phyloP scores from a whole-genome alignment of 139 green algal species.

The Micromonas commoda region DNA sequence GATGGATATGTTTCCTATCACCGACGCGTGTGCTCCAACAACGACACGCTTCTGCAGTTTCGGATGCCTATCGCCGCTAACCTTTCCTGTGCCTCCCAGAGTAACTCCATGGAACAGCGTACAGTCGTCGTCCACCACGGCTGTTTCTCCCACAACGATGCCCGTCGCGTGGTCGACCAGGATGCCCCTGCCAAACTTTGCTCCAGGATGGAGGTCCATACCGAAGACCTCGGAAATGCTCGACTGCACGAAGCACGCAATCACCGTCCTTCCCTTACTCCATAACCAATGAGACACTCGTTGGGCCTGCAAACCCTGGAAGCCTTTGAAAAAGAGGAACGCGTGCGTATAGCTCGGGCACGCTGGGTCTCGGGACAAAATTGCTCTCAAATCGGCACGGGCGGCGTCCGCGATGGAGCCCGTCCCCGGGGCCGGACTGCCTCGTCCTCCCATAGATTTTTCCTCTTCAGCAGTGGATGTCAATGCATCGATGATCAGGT shows the following conservation, averaged over 20 bases:
- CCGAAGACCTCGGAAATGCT: conserved; percentile 70
- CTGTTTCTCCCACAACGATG: conserved; percentile 87
- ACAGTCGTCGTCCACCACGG: conserved; percentile 79
- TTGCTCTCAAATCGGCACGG: conserved; percentile 16
- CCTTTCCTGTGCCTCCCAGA: conserved; percentile 91
- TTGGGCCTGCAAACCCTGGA: conserved; percentile 32
- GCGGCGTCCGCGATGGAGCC: conserved; percentile 4
- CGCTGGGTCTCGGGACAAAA: conserved; percentile 36
- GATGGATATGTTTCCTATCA: conserved; percentile 90
- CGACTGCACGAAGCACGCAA: conserved; percentile 16
- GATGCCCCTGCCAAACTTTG: conserved; percentile 84
- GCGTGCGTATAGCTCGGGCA: conserved; percentile 33
- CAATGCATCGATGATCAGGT: conserved; percentile 66
- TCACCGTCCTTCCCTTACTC: conserved; percentile 24
- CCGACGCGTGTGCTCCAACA: conserved; percentile 77
- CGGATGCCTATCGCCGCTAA: conserved; percentile 85
- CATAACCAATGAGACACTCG: conserved; percentile 33
- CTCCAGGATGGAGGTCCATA: conserved; percentile 92
- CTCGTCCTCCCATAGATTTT: no score
- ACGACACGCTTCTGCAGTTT: conserved; percentile 87
- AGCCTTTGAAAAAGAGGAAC: conserved; percentile 43
- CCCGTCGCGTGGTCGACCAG: conserved; percentile 93
- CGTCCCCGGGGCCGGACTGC: background rate
- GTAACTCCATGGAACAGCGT: conserved; percentile 80
- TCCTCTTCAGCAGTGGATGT: background rate